Conservation (phyloP, 1,139 yeast species). For the Protomyces macrosporus region DNA sequence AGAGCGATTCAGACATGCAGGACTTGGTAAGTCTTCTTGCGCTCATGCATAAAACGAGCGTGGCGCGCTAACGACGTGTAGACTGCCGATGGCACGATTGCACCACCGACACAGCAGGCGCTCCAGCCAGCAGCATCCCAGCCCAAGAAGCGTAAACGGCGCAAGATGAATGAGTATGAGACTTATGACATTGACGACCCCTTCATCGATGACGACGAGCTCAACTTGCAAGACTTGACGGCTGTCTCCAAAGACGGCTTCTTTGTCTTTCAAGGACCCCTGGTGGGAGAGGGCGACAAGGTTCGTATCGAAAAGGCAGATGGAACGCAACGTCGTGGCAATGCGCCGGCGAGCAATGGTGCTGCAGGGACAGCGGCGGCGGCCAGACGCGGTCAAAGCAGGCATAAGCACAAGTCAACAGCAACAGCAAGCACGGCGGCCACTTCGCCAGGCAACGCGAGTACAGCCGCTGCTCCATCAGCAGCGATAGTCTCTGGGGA, state of each 20-base stretch:
- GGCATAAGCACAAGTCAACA: neutral
- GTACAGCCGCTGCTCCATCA: neutral
- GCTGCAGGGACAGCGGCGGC: constrained; percentile 3
- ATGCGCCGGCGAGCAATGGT: constrained; percentile 8
- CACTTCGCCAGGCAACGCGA: neutral
- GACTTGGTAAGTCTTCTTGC: constrained; percentile 47
- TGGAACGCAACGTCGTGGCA: constrained; percentile 4
- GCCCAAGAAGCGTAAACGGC: constrained; percentile 55
- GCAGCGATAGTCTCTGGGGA: neutral
- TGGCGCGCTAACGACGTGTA: constrained; percentile 26
- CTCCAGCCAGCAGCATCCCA: neutral
- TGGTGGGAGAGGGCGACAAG: constrained; percentile 60
- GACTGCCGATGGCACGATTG: constrained; percentile 35
- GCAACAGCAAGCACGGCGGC: neutral
- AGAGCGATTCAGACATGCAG: constrained; percentile 48
- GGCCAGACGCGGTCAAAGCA: neutral
- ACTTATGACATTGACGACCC: constrained; percentile 93
- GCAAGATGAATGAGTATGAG: constrained; percentile 42
- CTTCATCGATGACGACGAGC: constrained; percentile 89
- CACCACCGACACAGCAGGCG: neutral
- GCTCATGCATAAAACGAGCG: constrained; percentile 37
- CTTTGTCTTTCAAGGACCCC: constrained; percentile 91
- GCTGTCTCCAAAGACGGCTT: constrained; percentile 93
- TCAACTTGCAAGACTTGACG: constrained; percentile 87
- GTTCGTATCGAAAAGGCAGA: constrained; percentile 33